These are phyloP conservation scores for Talaromyces trachyspermus DNA, from an alignment of 495 filamentous ascomycete genomes.

Conservation along the genomic window DNA sequence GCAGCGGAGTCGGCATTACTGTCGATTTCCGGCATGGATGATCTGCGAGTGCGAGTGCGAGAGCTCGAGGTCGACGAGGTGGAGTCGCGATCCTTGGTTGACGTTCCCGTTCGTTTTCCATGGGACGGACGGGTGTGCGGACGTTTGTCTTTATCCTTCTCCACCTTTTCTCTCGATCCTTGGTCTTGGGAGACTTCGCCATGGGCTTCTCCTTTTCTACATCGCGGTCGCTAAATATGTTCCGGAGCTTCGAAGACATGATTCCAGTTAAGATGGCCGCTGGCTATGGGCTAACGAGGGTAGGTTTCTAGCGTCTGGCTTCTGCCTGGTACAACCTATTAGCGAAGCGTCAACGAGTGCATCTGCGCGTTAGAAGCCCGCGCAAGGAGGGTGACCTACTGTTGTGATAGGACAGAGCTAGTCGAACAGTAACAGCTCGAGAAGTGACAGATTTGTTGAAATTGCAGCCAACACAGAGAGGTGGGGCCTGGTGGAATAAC, in stretches of 20 bases:
- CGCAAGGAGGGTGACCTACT: not conserved
- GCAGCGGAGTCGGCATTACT: constrained; percentile 27
- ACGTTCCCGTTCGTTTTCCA: constrained; percentile 30
- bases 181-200: constrained; percentile 27
- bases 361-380: constrained; percentile 3
- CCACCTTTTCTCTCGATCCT: constrained; percentile 18
- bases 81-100: constrained; percentile 44
- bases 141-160: constrained; percentile 14
- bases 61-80: constrained; percentile 28
- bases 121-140: constrained; percentile 30
- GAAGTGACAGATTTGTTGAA: not conserved
- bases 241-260: constrained; percentile 34
- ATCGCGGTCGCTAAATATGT: constrained; percentile 35
- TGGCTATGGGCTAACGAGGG: not conserved
- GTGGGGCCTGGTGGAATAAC: not conserved
- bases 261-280: constrained; percentile 19
- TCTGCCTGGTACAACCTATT: not conserved
- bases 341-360: not conserved
- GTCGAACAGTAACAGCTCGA: not conserved
- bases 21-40: constrained; percentile 46
- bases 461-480: constrained; percentile 1
- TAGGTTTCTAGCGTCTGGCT: not conserved
- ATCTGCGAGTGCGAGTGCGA: constrained; percentile 30
- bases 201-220: constrained; percentile 25
- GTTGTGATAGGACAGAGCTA: constrained; percentile 1